Evolutionary conservation across 331 rosid genomes (phyloP).

Genomic region (Cydonia oblonga): DNA sequence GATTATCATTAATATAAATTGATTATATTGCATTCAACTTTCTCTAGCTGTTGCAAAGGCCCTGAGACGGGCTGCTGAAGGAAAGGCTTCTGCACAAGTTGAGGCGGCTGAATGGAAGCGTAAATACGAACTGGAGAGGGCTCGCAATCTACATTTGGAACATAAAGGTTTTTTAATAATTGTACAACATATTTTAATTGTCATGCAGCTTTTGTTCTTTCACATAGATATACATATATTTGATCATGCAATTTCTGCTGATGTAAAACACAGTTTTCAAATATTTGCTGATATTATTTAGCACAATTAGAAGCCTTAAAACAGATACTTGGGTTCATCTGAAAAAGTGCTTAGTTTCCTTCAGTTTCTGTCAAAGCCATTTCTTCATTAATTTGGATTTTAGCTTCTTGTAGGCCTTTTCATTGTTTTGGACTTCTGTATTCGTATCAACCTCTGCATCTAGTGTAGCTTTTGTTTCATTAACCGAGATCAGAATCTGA

Average conservation of each 20-base stretch:
- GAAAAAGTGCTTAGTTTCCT: not conserved
- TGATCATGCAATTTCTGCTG: not conserved
- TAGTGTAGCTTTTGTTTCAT: not conserved
- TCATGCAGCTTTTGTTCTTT: not conserved
- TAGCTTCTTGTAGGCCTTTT: not conserved
- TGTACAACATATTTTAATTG: slow-evolving; percentile 3
- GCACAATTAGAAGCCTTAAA: not conserved
- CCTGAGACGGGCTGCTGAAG: slow-evolving; percentile 77
- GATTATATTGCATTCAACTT: slow-evolving; percentile 30
- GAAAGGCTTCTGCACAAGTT: slow-evolving; percentile 86
- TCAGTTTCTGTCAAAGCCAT: not conserved
- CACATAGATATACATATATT: not conserved
- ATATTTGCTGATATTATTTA: not conserved
- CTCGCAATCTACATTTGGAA: slow-evolving; percentile 49
- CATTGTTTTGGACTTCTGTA: not conserved
- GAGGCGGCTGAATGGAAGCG: slow-evolving; percentile 98
- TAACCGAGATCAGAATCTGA: not conserved
- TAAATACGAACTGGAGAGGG: slow-evolving; percentile 80
- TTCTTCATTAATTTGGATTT: not conserved
- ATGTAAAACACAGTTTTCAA: not conserved
- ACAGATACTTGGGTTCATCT: not conserved
- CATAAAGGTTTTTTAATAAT: slow-evolving; percentile 37
- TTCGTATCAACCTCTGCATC: not conserved
- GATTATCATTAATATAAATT: not conserved
- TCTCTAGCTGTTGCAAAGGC: slow-evolving; percentile 88